Percentiles rank a stretch among this genome's conserved stretches.
Conservation (phyloP, 192 early-diverging fungal genomes). For the Backusella circina region DNA sequence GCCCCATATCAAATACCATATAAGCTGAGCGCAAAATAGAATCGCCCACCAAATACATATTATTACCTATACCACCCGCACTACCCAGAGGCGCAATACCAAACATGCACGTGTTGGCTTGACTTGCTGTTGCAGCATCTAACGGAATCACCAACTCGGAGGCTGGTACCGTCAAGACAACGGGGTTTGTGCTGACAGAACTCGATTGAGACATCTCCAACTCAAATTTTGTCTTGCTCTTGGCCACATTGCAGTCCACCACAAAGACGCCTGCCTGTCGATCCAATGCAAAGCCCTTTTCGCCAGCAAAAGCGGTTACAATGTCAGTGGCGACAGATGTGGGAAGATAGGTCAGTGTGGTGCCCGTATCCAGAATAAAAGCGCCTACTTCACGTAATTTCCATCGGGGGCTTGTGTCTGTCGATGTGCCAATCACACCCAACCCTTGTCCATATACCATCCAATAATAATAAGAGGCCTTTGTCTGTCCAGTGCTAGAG, state of each 20-base stretch:
- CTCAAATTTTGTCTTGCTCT: constrained; percentile 5
- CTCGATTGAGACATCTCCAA: constrained; percentile 14
- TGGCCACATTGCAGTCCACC: constrained; percentile 20
- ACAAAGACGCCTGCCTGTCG: constrained; percentile 20
- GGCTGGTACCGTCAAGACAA: constrained; percentile 15
- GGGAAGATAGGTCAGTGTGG: constrained; percentile 31
- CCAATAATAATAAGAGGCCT: constrained; percentile 20
- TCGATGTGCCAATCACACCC: background rate
- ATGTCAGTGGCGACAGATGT: constrained; percentile 15
- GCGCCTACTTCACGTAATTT: constrained; percentile 7
- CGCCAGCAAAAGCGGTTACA: constrained; percentile 15
- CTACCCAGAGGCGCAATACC: constrained; percentile 24
- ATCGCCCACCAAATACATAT: constrained; percentile 35
- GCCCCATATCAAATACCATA: constrained; percentile 36
- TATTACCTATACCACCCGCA: constrained; percentile 1
- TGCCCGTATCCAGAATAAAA: constrained; percentile 36
- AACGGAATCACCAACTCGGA: constrained; percentile 28
- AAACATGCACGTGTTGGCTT: constrained; percentile 19
- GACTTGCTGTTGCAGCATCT: constrained; percentile 12
- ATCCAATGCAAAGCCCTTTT: constrained; percentile 12
- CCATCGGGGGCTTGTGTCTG: constrained; percentile 1
- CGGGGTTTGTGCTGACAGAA: constrained; percentile 8
- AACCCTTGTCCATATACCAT: constrained; percentile 35
- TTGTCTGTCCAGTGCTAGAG: background rate
- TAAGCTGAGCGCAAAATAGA: constrained; percentile 30